Conservation (phyloP, 768 basidiomycete genomes). For the Trametopsis cervina region DNA sequence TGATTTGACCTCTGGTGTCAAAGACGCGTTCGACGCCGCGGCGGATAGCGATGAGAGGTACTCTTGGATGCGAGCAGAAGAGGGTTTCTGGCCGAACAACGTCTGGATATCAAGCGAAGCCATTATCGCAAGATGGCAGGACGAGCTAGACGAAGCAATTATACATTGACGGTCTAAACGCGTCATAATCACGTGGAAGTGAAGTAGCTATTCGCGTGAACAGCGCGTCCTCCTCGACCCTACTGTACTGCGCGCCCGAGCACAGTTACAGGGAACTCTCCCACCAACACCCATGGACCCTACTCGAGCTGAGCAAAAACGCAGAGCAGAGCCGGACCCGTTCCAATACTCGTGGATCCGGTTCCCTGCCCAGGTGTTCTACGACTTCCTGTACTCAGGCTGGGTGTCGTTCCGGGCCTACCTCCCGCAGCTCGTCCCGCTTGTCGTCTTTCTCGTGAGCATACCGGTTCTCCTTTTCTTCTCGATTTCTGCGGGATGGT, state of each 20-base stretch:
- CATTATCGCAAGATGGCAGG: no score
- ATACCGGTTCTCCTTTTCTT: constrained; percentile 56
- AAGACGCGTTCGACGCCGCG: constrained; percentile 13
- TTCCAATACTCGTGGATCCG: not conserved
- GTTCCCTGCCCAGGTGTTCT: constrained; percentile 19
- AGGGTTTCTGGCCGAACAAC: not conserved
- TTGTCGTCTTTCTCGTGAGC: constrained; percentile 51
- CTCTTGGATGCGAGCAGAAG: not conserved
- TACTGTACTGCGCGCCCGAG: no score
- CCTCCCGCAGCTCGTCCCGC: constrained; percentile 59
- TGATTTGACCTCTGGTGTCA: constrained; percentile 62
- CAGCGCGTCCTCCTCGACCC: no score
- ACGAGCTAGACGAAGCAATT: no score
- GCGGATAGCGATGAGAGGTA: constrained; percentile 1
- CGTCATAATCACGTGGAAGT: no score
- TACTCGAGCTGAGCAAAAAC: not conserved
- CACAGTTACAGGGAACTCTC: no score
- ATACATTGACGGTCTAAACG: no score
- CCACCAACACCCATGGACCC: no score
- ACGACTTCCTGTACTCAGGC: constrained; percentile 19
- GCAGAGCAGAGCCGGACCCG: not conserved
- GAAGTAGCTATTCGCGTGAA: no score
- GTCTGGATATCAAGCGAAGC: not conserved
- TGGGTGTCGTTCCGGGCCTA: constrained; percentile 40
- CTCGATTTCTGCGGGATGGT: constrained; percentile 61